Evolutionary conservation across 129 eudicot species (phyloP), one percentile per base, ranked within the genome.

Genomic region (Arctium minus): DNA sequence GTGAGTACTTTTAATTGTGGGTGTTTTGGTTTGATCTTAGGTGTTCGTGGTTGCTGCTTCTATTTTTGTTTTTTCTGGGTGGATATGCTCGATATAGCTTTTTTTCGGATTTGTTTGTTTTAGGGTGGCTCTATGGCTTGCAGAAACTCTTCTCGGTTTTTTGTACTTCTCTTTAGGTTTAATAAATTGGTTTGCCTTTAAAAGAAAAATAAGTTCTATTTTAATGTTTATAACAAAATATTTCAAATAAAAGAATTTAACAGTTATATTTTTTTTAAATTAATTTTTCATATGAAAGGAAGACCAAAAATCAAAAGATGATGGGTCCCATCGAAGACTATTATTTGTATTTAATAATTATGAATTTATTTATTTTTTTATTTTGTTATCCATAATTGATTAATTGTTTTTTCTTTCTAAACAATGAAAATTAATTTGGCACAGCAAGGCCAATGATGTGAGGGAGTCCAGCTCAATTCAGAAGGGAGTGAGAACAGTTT

Each of bases 401-500:
- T 37, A 37, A 37, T 37, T 22, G 27, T 22, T 37, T 37, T 3
- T 3, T 37, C 3, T 37, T 37, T 37, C 9, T 44, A 7, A 9
- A 56, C 1, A 18, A 5, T 1, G 1, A 33, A 69, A 79, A 30
- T 44, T 12, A 18, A 32, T 31, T 10, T 12, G 48, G 82, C 44
- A 70, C 76, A 76, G 70, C 70, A 76, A 76, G 17, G 70, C 69
- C 8, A 79, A 79, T 71, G 69, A 82, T 42, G 36, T 42, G 64
- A 77, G 72, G 70, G 12, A 18, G 39, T 72, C 83, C 53, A 70
- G 81, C 86, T 77, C 67, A 78, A 56, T 71, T 60, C 2, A 60
- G 68, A 60, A 60, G 75, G 22, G 79, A 71, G 74, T 78, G 79
- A 70, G 53, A 50, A 22, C 77, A 5, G n/a, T 77, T 67, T 46